Evolutionary conservation across 495 filamentous ascomycete species (phyloP).

Genomic region (Neohortaea acidophila): DNA sequence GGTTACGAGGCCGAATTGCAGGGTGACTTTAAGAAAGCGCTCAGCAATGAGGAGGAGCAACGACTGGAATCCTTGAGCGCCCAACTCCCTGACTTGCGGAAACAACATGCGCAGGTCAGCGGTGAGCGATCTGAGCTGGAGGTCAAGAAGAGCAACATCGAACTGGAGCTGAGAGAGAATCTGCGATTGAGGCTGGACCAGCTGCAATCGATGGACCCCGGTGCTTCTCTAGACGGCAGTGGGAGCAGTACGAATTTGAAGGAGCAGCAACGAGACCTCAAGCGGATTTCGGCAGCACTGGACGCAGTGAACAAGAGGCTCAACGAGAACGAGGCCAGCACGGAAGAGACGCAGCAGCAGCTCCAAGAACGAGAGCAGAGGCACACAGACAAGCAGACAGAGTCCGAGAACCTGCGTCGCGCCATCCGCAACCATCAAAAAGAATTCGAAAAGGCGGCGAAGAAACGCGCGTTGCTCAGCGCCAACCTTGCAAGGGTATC

Average conservation of each 20-base stretch:
- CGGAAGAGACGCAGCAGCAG: constrained; percentile 37
- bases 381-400: constrained; percentile 35
- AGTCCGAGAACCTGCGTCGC: constrained; percentile 59
- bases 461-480: constrained; percentile 63
- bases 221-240: constrained; percentile 55
- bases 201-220: constrained; percentile 61
- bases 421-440: constrained; percentile 81
- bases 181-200: constrained; percentile 75
- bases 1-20: constrained; percentile 63
- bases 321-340: constrained; percentile 51
- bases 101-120: constrained; percentile 58
- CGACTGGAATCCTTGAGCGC: constrained; percentile 56
- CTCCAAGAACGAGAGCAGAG: constrained; percentile 26
- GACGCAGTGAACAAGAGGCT: constrained; percentile 51
- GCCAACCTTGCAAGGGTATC: constrained; percentile 63
- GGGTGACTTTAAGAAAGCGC: constrained; percentile 81
- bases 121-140: constrained; percentile 64
- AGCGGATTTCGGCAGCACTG: constrained; percentile 49
- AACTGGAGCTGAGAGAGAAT: constrained; percentile 75
- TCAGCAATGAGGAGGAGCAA: constrained; percentile 68
- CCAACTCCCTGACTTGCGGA: constrained; percentile 54
- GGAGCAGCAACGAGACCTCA: constrained; percentile 67
- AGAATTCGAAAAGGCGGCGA: constrained; percentile 78
- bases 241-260: constrained; percentile 43
- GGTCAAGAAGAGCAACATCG: constrained; percentile 58